These are phyloP conservation scores for Quercus gilva DNA, from an alignment of 306 rosid genomes.

Conservation along the genomic window DNA sequence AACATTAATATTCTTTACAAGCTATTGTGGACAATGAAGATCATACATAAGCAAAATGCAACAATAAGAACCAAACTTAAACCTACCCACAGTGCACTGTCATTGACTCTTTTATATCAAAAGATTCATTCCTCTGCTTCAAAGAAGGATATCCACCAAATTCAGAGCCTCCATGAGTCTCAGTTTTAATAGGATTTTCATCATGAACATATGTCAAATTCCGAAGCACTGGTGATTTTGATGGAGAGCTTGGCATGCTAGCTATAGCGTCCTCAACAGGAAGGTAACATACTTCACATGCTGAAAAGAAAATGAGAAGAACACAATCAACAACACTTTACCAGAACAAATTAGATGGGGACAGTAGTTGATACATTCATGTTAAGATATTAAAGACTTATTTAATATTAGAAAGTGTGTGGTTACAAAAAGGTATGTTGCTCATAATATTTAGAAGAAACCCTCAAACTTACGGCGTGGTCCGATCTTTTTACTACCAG, in stretches of 20 bases:
- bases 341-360: constrained; percentile 10
- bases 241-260: constrained; percentile 78
- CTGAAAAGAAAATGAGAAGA: constrained; percentile 49
- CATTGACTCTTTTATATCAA: constrained; percentile 82
- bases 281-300: constrained; percentile 92
- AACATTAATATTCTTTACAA: background rate
- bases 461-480: constrained; percentile 78
- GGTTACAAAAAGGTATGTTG: constrained; percentile 6
- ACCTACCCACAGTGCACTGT: constrained; percentile 91
- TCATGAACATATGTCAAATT: constrained; percentile 70
- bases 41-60: constrained; percentile 14
- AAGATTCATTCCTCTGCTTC: constrained; percentile 75
- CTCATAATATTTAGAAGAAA: constrained; percentile 3
- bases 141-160: constrained; percentile 91
- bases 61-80: background rate
- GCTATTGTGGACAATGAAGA: constrained; percentile 1
- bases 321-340: constrained; percentile 27
- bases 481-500: constrained; percentile 65
- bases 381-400: constrained; percentile 9
- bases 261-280: constrained; percentile 82
- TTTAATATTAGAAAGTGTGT: constrained; percentile 12
- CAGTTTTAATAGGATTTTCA: constrained; percentile 54
- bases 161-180: constrained; percentile 76
- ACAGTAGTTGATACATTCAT: background rate
- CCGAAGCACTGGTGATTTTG: constrained; percentile 67